phyloP scores from a whole-genome alignment of 2,329 filamentous ascomycete genomes.

The Colletotrichum sp. region DNA sequence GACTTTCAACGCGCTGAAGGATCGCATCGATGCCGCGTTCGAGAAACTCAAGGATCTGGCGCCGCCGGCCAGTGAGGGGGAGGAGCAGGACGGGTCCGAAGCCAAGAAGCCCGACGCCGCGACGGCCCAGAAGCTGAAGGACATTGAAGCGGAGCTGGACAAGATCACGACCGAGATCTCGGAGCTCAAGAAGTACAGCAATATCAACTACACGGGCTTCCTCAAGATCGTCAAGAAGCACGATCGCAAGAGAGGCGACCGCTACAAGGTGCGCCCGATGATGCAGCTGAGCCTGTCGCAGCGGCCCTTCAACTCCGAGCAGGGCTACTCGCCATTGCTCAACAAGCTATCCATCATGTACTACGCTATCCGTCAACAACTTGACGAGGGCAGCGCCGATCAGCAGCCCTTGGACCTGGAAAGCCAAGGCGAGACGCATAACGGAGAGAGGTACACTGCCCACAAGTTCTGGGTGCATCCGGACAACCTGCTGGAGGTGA shows the following conservation, averaged over 20 bases:
- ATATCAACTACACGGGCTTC: constrained; percentile 96
- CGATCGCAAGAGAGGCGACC: constrained; percentile 86
- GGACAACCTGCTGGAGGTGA: constrained; percentile 95
- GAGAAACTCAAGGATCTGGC: constrained; percentile 82
- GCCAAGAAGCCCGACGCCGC: constrained; percentile 56
- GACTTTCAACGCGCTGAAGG: constrained; percentile 66
- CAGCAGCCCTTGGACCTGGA: constrained; percentile 50
- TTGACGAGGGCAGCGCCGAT: constrained; percentile 62
- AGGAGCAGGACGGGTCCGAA: constrained; percentile 35
- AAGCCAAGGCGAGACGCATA: constrained; percentile 60
- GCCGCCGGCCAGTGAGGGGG: constrained; percentile 37
- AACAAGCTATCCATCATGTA: constrained; percentile 96
- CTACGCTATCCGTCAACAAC: constrained; percentile 86
- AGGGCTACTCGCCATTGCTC: constrained; percentile 85
- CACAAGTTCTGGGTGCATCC: constrained; percentile 98
- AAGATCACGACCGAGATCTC: constrained; percentile 87
- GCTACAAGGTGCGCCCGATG: constrained; percentile 89
- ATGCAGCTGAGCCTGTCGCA: constrained; percentile 89
- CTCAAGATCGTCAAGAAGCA: constrained; percentile 99
- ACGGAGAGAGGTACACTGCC: constrained; percentile 78
- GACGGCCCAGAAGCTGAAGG: constrained; percentile 60
- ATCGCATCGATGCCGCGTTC: constrained; percentile 60
- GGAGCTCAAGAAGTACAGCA: constrained; percentile 93
- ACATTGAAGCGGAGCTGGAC: constrained; percentile 83
- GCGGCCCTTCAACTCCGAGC: constrained; percentile 91